These are phyloP conservation scores for Nematocida homosporus DNA, from an alignment of 371 early-diverging fungal species.

Conservation along the genomic window DNA sequence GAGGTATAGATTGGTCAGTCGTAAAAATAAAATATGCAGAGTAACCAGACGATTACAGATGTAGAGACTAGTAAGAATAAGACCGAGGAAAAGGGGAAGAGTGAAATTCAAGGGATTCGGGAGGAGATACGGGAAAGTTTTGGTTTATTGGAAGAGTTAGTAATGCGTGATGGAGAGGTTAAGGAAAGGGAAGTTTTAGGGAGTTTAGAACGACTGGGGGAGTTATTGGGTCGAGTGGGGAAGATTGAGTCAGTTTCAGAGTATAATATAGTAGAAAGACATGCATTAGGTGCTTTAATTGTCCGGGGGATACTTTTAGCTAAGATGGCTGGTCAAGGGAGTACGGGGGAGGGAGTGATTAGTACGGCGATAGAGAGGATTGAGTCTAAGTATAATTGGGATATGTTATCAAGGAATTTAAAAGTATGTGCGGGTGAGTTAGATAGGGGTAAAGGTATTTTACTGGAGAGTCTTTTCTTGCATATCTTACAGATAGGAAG, in stretches of 20 bases:
- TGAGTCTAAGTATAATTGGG: slow-evolving; percentile 2
- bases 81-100: not conserved
- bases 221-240: not conserved
- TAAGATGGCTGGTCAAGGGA: not conserved
- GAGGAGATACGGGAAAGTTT: slow-evolving; percentile 5
- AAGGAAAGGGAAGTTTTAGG: not conserved
- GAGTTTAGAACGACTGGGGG: slow-evolving; percentile 1
- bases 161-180: not conserved
- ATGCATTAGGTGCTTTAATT: not conserved
- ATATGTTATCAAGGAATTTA: slow-evolving; percentile 18
- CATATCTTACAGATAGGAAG: not conserved
- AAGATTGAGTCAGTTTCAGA: slow-evolving; percentile 24
- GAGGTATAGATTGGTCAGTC: no score
- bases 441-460: slow-evolving; percentile 8
- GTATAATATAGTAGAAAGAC: slow-evolving; percentile 35
- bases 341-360: not conserved
- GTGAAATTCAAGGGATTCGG: not conserved
- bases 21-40: slow-evolving; percentile 19
- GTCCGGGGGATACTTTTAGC: slow-evolving; percentile 7
- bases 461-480: slow-evolving; percentile 43
- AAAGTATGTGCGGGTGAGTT: slow-evolving; percentile 17
- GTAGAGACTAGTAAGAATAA: not conserved
- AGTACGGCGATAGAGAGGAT: not conserved
- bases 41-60: not conserved
- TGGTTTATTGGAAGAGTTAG: slow-evolving; percentile 5